Evolutionary conservation across 352 stramenopile species (phyloP).

Genomic region (Phytophthora podocarpi): DNA sequence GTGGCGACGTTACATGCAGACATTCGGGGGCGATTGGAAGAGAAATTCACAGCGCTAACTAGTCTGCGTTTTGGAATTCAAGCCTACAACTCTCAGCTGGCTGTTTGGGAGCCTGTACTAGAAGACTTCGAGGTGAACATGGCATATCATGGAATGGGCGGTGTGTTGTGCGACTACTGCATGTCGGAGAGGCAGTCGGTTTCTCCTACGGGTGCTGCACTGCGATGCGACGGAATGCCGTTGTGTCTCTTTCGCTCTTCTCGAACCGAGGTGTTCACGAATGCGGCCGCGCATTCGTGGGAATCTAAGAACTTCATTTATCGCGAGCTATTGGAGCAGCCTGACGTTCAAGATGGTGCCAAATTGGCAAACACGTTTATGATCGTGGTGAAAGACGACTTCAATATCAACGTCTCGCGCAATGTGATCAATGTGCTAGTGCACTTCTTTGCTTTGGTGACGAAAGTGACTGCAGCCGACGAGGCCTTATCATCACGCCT

Average conservation of each 20-base stretch:
- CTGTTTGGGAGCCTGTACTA: conserved; percentile 84
- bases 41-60: conserved; percentile 64
- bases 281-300: conserved; percentile 62
- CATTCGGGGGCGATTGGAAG: conserved; percentile 63
- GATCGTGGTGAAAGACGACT: conserved; percentile 77
- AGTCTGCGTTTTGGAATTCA: conserved; percentile 76
- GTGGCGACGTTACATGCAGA: conserved; percentile 70
- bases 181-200: conserved; percentile 74
- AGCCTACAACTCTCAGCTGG: conserved; percentile 87
- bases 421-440: conserved; percentile 87
- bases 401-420: conserved; percentile 83
- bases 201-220: conserved; percentile 53
- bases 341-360: conserved; percentile 57
- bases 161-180: conserved; percentile 80
- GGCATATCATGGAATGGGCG: conserved; percentile 68
- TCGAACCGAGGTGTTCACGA: conserved; percentile 69
- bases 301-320: conserved; percentile 89
- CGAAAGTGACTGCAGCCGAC: conserved; percentile 52
- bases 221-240: conserved; percentile 74
- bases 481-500: conserved; percentile 56
- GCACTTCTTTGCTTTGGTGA: conserved; percentile 77
- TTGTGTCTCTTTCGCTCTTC: conserved; percentile 73
- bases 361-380: conserved; percentile 70
- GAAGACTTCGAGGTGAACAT: conserved; percentile 87
- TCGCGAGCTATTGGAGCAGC: conserved; percentile 69